Evolutionary conservation across 2,329 filamentous ascomycete genomes (phyloP).

Genomic region (Helotiales sp.): DNA sequence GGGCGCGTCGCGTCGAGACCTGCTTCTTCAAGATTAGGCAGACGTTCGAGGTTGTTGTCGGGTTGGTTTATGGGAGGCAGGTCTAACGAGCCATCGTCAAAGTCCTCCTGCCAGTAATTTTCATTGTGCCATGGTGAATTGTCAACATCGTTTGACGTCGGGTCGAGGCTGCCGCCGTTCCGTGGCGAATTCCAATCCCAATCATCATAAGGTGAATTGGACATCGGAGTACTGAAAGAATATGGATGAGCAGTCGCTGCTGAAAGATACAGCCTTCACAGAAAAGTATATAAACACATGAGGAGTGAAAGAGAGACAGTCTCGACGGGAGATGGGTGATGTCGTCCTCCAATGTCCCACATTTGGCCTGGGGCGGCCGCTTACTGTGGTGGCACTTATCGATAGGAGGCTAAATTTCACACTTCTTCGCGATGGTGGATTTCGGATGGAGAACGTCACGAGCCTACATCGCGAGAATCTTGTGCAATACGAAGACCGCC

Average conservation of each 20-base stretch:
- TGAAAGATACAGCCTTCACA: too few relatives aligned
- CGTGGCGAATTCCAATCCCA: neutral
- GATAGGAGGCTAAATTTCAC: neutral
- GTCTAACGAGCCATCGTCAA: constrained; percentile 17
- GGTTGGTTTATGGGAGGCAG: constrained; percentile 26
- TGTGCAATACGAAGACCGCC: constrained; percentile 2
- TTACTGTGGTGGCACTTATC: neutral
- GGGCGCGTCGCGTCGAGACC: neutral
- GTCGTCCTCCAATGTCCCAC: neutral
- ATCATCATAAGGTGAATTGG: neutral
- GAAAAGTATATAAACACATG: neutral
- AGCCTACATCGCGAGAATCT: neutral
- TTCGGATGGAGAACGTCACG: constrained; percentile 6
- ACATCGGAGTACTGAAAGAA: neutral
- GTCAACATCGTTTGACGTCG: neutral
- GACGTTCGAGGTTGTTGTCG: constrained; percentile 8
- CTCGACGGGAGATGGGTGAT: neutral
- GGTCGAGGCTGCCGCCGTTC: neutral
- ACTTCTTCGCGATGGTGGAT: neutral
- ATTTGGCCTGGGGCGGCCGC: neutral
- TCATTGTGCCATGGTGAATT: neutral
- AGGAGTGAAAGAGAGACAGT: neutral
- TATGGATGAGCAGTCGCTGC: too few relatives aligned
- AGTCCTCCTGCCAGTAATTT: neutral
- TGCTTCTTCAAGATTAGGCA: constrained; percentile 5